Evolutionary conservation across 1,139 yeast genomes (phyloP), one percentile per base, ranked within the genome.

Genomic region (Zygosaccharomyces pseudobailii): DNA sequence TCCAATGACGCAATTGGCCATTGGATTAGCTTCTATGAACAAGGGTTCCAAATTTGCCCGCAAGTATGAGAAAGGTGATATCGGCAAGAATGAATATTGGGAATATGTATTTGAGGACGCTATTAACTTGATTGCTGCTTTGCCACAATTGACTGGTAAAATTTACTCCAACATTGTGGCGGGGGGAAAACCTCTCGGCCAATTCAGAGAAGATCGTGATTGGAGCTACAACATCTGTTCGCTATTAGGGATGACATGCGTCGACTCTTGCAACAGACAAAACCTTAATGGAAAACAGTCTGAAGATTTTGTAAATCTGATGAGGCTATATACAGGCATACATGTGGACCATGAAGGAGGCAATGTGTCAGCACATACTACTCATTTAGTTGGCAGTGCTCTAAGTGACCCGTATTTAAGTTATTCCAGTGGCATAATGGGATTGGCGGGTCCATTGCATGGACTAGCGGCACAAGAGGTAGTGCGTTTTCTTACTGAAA

Each of bases 261-360:
- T 24, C 1, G 55, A 55, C 40, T 59, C 64, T 6, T 42, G 67
- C 76, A 76, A 58, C 82, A 86, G 76, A 66, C 71, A 60, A 94
- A 87, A 71, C 25, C 52, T 68, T 9, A 44, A 56, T 4, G 40
- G 32, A 0, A 43, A 53, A 2, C 64, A 64, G 42, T 57, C 68
- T 1, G 43, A 49, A 6, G 65, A 61, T 48, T 90, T 90, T 69
- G 80, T 86, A 53, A 95, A 89, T 73, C 80, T 90, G 66, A 83
- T 89, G 82, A 83, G 97, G 76, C 79, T 90, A 66, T 90, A 90
- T 79, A 79, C 88, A 68, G 87, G 96, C 57, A 84, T 90, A 66
- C 97, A 90, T 77, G 89, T 95, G 48, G 97, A 90, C 72, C 97
- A 90, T 75, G 97, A 90, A 76, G 97, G 97, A 75, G 97, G 97